These are phyloP conservation scores for Mucor piriformis DNA, from an alignment of 371 early-diverging fungal species.

Conservation along the genomic window DNA sequence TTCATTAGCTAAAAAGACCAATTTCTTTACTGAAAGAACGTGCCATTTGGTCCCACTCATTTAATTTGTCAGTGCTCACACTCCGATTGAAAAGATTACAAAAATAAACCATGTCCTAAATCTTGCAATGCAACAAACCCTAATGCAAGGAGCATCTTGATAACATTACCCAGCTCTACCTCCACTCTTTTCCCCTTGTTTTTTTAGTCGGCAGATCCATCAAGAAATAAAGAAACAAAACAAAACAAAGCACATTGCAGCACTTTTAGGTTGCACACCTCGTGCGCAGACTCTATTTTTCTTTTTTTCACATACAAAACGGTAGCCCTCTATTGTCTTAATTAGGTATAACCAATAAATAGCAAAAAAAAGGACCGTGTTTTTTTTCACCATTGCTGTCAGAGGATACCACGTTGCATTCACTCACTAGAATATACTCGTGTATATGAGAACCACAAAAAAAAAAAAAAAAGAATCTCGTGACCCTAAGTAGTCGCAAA, in stretches of 20 bases:
- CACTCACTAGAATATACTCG: too few relatives aligned
- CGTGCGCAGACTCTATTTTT: constrained; percentile 16
- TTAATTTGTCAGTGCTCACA: constrained; percentile 28
- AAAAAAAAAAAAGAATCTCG: background rate
- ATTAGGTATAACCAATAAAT: too few relatives aligned
- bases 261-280: constrained; percentile 27
- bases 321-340: too few relatives aligned
- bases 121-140: background rate
- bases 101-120: background rate
- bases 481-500: background rate
- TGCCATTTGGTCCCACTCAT: constrained; percentile 24
- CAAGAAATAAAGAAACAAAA: background rate
- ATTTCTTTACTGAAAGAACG: constrained; percentile 18
- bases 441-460: background rate
- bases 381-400: too few relatives aligned
- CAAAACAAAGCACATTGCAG: constrained; percentile 26
- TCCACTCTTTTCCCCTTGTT: background rate
- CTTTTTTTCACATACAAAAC: background rate
- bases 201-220: background rate
- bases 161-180: background rate
- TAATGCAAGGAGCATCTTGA: background rate
- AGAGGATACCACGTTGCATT: too few relatives aligned
- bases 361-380: too few relatives aligned
- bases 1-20: constrained; percentile 16
- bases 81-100: constrained; percentile 20